Conservation (phyloP, 768 basidiomycete genomes). For the Leccinellum luteum region DNA sequence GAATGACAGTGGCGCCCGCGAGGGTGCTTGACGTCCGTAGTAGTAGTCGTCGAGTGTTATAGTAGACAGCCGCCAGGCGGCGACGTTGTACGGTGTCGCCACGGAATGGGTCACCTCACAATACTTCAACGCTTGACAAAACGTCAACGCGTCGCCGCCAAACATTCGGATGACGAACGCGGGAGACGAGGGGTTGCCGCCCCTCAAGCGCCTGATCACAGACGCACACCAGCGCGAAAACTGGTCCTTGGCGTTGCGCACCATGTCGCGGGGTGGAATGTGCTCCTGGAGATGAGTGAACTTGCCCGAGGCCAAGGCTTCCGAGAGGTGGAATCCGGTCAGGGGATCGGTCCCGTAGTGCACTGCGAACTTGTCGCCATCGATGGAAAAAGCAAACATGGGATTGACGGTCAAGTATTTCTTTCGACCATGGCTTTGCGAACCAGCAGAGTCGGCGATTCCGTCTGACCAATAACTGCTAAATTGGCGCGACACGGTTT, state of each 20-base stretch:
- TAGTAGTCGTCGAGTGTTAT: conserved; percentile 19
- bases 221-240: conserved; percentile 27
- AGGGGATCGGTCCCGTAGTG: conserved; percentile 32
- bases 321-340: conserved; percentile 31
- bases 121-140: conserved; percentile 22
- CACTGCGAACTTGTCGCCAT: conserved; percentile 23
- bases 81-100: conserved; percentile 18
- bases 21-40: conserved; percentile 13
- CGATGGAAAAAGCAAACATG: conserved; percentile 28
- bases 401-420: conserved; percentile 20
- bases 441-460: conserved; percentile 5
- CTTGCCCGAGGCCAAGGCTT: conserved; percentile 15
- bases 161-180: conserved; percentile 29
- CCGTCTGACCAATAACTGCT: conserved; percentile 25
- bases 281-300: neutral
- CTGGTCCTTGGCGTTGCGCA: conserved; percentile 19
- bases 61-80: conserved; percentile 23
- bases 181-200: conserved; percentile 8
- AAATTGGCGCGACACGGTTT: conserved; percentile 15
- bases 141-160: conserved; percentile 26
- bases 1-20: conserved; percentile 25
- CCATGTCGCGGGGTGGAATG: conserved; percentile 8
- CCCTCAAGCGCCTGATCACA: conserved; percentile 10
- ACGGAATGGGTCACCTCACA: conserved; percentile 7
- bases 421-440: neutral